Base-by-base conservation (phyloP, 2,329 filamentous ascomycete species). In the Aspergillus cejpii region DNA sequence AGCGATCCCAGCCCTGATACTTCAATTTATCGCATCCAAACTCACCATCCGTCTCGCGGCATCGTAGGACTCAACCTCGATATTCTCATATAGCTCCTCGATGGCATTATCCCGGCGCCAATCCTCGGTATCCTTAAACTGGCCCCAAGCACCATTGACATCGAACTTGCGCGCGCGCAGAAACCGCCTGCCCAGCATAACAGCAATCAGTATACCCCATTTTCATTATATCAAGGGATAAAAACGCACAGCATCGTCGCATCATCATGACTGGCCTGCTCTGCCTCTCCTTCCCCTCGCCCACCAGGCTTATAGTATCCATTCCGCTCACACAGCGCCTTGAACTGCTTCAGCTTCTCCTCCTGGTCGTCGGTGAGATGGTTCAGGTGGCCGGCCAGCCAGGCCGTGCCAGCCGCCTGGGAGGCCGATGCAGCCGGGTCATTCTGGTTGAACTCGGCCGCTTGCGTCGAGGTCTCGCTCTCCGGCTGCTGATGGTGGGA, bases 51-150 rank as follows among this genome's bases (percentile, higher is more conserved):
- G 76, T 57, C 61, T 58, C 45, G 86, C 85, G 59, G 85, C 76
- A 67, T 95, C 88, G 63, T 90, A 96, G 44, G 88, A 84, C 2
- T 87, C 79, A 17, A 90, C 69, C 47, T 94, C 87, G 59, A 96
- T 94, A 24, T 85, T 90, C 62, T 85, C 79, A 70, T 95, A 96
- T 28, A 96, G 74, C 36, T 80, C 74, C 50, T 89, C 80, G 39
- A 95, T 77, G 54, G 86, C 75, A 65, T 91, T 91, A 50, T 85
- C 81, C 55, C 79, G 79, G 49, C 90, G 81, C 87, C 90, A 96
- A 47, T 86, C 80, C 67, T 94, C 88, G 0, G 89, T 95, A 43
- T 89, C 86, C 59, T 83, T 82, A 71, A 95, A 94, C 69, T 96
- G 90, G 47, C 72, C 76, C 63, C 83, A 83, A 10, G 90, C 90